phyloP scores from a whole-genome alignment of 2,329 filamentous ascomycete genomes.

The Penicillium sp. region DNA sequence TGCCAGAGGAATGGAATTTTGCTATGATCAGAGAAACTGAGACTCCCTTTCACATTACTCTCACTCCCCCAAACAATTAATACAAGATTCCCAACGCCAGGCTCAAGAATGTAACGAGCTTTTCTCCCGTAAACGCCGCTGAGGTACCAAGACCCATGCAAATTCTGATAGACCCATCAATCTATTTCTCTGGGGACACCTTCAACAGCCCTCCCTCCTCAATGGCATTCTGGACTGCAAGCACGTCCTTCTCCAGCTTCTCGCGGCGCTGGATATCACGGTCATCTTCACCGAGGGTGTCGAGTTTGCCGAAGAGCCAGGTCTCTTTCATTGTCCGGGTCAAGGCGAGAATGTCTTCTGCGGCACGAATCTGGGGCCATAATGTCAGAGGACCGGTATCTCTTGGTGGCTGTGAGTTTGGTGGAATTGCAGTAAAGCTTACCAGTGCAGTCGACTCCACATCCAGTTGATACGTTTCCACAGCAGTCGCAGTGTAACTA shows the following conservation, averaged over 20 bases:
- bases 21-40: not conserved
- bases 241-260: constrained; percentile 49
- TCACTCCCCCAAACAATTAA: not conserved
- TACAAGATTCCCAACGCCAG: not conserved
- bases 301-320: constrained; percentile 65
- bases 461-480: constrained; percentile 58
- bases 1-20: no score
- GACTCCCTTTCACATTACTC: not conserved
- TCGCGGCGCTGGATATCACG: constrained; percentile 41
- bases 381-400: not conserved
- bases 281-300: constrained; percentile 52
- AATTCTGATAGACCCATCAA: not conserved
- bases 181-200: constrained; percentile 6
- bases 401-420: not conserved
- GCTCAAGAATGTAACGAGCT: not conserved
- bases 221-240: constrained; percentile 47
- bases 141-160: not conserved
- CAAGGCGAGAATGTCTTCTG: constrained; percentile 61
- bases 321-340: constrained; percentile 64
- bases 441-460: constrained; percentile 60
- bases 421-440: constrained; percentile 17
- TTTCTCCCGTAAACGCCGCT: not conserved
- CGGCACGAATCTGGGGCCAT: constrained; percentile 53
- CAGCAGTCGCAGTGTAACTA: constrained; percentile 56
- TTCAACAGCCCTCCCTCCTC: constrained; percentile 31